Conservation (phyloP, 768 basidiomycete genomes). For the Leccinum barrowsii region DNA sequence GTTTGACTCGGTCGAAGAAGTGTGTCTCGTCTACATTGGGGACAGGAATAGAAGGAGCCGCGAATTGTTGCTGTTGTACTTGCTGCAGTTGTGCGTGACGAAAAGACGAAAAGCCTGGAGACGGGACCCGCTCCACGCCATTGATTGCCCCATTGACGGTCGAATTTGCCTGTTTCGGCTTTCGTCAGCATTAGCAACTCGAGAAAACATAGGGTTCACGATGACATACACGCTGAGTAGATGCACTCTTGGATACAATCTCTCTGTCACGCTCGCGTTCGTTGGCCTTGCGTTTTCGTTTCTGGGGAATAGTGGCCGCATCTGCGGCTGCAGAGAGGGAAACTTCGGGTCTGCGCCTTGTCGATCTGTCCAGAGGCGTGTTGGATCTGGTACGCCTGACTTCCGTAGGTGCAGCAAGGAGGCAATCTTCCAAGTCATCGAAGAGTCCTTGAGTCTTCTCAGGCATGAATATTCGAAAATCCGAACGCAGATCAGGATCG, state of each 20-base stretch:
- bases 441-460: slow-evolving; percentile 49
- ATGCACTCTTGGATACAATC: slow-evolving; percentile 20
- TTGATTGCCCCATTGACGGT: slow-evolving; percentile 17
- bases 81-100: slow-evolving; percentile 27
- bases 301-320: slow-evolving; percentile 50
- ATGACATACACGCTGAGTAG: slow-evolving; percentile 26
- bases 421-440: slow-evolving; percentile 39
- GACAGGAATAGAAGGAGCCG: slow-evolving; percentile 13
- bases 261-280: slow-evolving; percentile 41
- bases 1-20: slow-evolving; percentile 91
- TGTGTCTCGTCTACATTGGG: slow-evolving; percentile 54
- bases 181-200: slow-evolving; percentile 7
- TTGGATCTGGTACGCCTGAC: slow-evolving; percentile 34
- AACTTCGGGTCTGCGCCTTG: slow-evolving; percentile 45
- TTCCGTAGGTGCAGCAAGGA: slow-evolving; percentile 26
- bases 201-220: neutral
- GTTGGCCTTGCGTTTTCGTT: slow-evolving; percentile 62
- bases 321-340: slow-evolving; percentile 38
- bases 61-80: slow-evolving; percentile 18
- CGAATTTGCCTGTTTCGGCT: slow-evolving; percentile 22
- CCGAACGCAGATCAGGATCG: slow-evolving; percentile 67
- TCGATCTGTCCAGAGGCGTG: slow-evolving; percentile 34
- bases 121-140: slow-evolving; percentile 21
- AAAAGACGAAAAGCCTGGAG: slow-evolving; percentile 19
- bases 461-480: slow-evolving; percentile 75